phyloP scores from a whole-genome alignment of 73 alveolate genomes.

The Paramecium primaurelia region DNA sequence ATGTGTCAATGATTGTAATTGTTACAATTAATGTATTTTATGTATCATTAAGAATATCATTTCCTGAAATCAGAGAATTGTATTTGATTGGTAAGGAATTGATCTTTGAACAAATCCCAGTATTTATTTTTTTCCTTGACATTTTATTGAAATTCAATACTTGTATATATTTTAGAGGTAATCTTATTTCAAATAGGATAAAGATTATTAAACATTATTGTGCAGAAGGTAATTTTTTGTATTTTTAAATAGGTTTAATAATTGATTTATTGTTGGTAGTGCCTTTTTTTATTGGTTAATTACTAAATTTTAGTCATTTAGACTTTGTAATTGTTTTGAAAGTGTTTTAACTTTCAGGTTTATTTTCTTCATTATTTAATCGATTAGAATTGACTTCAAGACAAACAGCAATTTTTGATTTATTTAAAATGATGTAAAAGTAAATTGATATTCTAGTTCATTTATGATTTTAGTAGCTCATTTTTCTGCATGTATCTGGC shows the following conservation, averaged over 20 bases:
- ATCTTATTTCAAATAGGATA: not conserved
- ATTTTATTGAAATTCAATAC: conserved; percentile 14
- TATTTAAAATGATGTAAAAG: conserved; percentile 9
- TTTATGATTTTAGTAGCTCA: conserved; percentile 25
- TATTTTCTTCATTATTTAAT: not conserved
- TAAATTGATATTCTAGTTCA: not conserved
- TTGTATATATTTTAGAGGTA: not conserved
- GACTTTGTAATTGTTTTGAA: not conserved
- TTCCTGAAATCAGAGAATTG: not conserved
- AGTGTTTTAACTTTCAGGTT: conserved; percentile 6
- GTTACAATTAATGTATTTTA: conserved; percentile 18
- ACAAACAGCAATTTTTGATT: conserved; percentile 24
- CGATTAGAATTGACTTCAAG: conserved; percentile 5
- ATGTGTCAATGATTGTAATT: not conserved
- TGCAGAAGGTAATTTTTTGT: not conserved
- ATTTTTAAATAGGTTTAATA: not conserved
- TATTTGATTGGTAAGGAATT: not conserved
- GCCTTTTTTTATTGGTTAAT: conserved; percentile 32
- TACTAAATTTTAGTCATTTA: not conserved
- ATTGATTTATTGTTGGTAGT: not conserved
- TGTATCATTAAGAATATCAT: conserved; percentile 11
- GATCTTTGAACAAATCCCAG: conserved; percentile 13
- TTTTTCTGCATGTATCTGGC: conserved; percentile 24
- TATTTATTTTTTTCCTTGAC: not conserved
- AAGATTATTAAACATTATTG: not conserved